These are phyloP conservation scores for Sideroxylon spinosum DNA, from an alignment of 179 eudicot species.

Conservation along the genomic window DNA sequence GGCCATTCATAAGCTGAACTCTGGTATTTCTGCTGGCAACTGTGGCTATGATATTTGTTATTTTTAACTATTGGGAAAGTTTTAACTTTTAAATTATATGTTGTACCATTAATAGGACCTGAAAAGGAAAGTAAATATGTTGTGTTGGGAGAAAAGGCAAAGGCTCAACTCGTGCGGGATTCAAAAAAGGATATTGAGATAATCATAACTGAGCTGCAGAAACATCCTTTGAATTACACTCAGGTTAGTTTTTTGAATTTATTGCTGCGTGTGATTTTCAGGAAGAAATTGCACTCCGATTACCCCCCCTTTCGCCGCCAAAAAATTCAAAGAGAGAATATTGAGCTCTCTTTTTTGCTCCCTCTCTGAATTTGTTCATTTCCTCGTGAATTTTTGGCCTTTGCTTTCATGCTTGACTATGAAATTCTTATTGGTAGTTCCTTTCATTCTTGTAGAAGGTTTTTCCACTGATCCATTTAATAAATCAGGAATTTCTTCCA, in stretches of 20 bases:
- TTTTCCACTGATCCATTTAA: not conserved
- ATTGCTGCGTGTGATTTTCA: not conserved
- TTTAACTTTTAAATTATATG: not conserved
- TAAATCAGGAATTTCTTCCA: not conserved
- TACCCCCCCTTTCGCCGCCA: too few species aligned
- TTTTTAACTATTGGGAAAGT: too few species aligned
- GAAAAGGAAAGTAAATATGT: conserved; percentile 76
- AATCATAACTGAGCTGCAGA: conserved; percentile 76
- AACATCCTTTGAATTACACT: conserved; percentile 77
- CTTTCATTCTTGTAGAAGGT: not conserved
- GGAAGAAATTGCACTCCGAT: not conserved
- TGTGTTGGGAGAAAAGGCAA: conserved; percentile 91
- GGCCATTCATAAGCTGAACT: conserved; percentile 62
- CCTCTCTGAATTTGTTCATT: not conserved
- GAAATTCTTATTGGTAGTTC: conserved; percentile 5
- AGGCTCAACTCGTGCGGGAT: conserved; percentile 83
- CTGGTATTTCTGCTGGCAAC: conserved; percentile 45
- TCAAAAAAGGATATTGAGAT: conserved; percentile 73
- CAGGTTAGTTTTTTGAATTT: conserved; percentile 49
- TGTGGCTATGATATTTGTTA: not conserved
- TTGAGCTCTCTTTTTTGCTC: not conserved
- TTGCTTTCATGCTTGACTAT: not conserved
- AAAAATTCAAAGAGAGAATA: too few species aligned
- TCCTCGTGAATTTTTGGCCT: not conserved
- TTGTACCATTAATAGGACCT: conserved; percentile 45